Evolutionary conservation across 306 rosid genomes (phyloP).

Genomic region (Quercus parvula): DNA sequence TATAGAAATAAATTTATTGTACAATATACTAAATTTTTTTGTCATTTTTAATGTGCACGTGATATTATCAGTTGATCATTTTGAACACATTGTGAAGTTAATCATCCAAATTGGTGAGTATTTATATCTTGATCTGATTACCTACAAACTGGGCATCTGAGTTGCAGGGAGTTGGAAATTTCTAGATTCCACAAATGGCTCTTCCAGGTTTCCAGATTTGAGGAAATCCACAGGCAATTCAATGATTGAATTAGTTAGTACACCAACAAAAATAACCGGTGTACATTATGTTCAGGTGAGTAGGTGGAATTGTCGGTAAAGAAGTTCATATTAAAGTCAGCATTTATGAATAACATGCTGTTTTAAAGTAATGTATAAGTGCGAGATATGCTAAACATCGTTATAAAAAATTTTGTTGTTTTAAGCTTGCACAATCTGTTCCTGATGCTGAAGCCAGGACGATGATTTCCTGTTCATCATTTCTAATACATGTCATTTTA

Average conservation of each 20-base stretch:
- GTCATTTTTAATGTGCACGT: not conserved
- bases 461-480: not conserved
- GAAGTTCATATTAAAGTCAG: slow-evolving; percentile 18
- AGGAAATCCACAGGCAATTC: slow-evolving; percentile 79
- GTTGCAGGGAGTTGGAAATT: slow-evolving; percentile 90
- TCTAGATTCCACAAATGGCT: slow-evolving; percentile 66
- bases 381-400: not conserved
- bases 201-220: slow-evolving; percentile 80
- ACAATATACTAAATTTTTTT: not conserved
- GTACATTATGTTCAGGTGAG: slow-evolving; percentile 98
- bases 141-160: slow-evolving; percentile 21
- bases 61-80: not conserved
- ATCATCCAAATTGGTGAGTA: not conserved
- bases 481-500: not conserved
- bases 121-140: slow-evolving; percentile 11
- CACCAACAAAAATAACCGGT: slow-evolving; percentile 90
- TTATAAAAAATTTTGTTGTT: not conserved
- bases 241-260: slow-evolving; percentile 82
- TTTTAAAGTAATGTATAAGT: not conserved
- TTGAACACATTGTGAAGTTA: not conserved
- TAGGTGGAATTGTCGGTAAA: slow-evolving; percentile 9
- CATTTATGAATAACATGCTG: not conserved
- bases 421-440: not conserved
- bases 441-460: not conserved
- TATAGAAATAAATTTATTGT: not conserved